Evolutionary conservation across 2,329 filamentous ascomycete species (phyloP).

Genomic region (Plenodomus lindquistii): DNA sequence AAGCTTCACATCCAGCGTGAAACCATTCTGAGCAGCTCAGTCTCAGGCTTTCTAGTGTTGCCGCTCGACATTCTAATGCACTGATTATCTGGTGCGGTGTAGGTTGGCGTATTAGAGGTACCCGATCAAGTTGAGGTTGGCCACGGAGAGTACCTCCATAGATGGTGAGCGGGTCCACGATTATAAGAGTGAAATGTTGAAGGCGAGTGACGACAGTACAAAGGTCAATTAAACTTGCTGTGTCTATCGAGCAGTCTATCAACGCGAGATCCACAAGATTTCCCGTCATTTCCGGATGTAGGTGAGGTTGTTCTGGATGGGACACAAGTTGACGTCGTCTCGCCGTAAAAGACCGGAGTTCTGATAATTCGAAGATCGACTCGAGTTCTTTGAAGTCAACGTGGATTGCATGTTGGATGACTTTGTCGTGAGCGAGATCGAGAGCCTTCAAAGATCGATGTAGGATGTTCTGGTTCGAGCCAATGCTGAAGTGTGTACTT

Average conservation of each 20-base stretch:
- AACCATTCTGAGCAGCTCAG: conserved; percentile 1
- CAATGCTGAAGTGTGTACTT: too few species aligned
- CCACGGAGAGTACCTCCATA: not conserved
- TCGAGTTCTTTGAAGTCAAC: not conserved
- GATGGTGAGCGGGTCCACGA: not conserved
- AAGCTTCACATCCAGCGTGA: not conserved
- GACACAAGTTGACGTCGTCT: not conserved
- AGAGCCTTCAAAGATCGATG: not conserved
- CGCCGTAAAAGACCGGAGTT: not conserved
- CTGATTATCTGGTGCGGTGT: not conserved
- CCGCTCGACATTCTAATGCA: not conserved
- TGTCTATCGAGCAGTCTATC: not conserved
- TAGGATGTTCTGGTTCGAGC: not conserved
- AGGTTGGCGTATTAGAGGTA: not conserved
- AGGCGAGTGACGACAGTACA: not conserved
- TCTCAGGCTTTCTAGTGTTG: not conserved
- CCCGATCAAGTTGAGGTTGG: not conserved
- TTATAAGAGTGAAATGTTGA: not conserved
- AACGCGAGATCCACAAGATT: not conserved
- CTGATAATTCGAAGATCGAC: not conserved
- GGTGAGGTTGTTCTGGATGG: not conserved
- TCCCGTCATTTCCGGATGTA: not conserved
- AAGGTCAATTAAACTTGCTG: not conserved
- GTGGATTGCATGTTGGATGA: not conserved
- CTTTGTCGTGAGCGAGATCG: not conserved